Percentiles rank a stretch among this genome's conserved stretches.
Conservation (phyloP, 805 yeast species). For the Grigorovia yakushimaensis region DNA sequence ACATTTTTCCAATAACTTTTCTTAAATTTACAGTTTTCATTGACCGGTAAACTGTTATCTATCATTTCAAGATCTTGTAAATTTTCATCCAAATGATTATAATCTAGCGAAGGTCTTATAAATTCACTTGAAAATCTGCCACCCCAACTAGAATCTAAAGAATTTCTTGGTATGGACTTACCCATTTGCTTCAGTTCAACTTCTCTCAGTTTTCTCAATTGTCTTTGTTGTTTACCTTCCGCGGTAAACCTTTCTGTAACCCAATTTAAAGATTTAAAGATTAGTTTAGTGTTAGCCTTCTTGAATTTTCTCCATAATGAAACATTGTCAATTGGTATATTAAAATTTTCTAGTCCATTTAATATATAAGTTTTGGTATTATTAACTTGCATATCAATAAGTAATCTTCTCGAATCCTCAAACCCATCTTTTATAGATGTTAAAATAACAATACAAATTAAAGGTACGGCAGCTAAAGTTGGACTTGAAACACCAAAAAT, state of each 20-base stretch:
- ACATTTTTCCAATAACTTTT: conserved; percentile 55
- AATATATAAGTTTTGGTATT: conserved; percentile 64
- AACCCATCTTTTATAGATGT: conserved; percentile 75
- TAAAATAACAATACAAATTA: conserved; percentile 63
- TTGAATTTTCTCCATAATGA: conserved; percentile 64
- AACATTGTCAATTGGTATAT: conserved; percentile 53
- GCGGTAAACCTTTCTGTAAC: conserved; percentile 25
- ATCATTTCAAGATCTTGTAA: conserved; percentile 41
- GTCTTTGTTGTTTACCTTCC: conserved; percentile 28
- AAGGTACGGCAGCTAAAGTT: conserved; percentile 63
- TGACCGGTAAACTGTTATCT: conserved; percentile 43
- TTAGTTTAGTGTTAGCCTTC: conserved; percentile 35
- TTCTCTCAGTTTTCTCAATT: conserved; percentile 8
- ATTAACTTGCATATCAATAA: conserved; percentile 64
- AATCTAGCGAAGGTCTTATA: conserved; percentile 28
- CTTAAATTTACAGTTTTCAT: conserved; percentile 27
- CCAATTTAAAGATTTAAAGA: conserved; percentile 20
- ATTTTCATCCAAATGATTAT: conserved; percentile 32
- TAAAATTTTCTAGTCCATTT: conserved; percentile 44
- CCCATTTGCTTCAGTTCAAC: conserved; percentile 5
- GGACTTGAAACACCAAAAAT: conserved; percentile 80
- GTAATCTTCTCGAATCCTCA: conserved; percentile 71
- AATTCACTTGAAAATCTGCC: conserved; percentile 25
- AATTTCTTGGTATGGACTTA: conserved; percentile 27
- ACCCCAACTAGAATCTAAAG: conserved; percentile 30